phyloP scores from a whole-genome alignment of 2,329 filamentous ascomycete genomes.

The Emergomyces africanus region DNA sequence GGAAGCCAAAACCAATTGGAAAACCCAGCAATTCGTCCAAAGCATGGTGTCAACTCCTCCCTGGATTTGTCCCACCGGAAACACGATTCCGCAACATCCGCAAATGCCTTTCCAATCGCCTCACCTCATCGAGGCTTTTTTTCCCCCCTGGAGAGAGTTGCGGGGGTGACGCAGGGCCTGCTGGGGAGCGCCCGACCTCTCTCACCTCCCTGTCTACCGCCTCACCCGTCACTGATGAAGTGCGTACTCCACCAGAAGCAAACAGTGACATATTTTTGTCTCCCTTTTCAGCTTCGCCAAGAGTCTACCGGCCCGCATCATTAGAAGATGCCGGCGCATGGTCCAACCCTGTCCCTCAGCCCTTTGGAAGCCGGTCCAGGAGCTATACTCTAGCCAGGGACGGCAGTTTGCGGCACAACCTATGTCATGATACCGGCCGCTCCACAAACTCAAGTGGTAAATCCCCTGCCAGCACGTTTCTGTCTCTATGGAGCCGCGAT shows the following conservation, averaged over 20 bases:
- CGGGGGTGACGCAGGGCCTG: conserved; percentile 15
- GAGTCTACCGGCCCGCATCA: conserved; percentile 25
- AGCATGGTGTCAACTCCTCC: not conserved
- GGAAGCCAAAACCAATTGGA: conserved; percentile 18
- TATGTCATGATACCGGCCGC: conserved; percentile 30
- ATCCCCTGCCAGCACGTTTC: conserved; percentile 46
- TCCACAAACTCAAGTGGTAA: conserved; percentile 40
- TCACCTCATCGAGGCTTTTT: not conserved
- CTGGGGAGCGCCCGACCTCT: conserved; percentile 26
- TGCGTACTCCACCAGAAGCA: conserved; percentile 29
- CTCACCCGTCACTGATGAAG: conserved; percentile 28
- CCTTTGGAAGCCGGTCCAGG: conserved; percentile 22
- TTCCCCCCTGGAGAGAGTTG: conserved; percentile 7
- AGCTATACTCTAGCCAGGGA: conserved; percentile 23
- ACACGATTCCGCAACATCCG: not conserved
- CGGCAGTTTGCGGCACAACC: conserved; percentile 23
- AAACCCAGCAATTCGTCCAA: not conserved
- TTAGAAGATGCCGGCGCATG: conserved; percentile 30
- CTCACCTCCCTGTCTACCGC: conserved; percentile 33
- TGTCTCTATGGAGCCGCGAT: conserved; percentile 39
- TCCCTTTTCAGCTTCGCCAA: conserved; percentile 26
- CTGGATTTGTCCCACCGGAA: not conserved
- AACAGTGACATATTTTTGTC: conserved; percentile 24
- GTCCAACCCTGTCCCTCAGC: conserved; percentile 18
- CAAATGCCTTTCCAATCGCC: not conserved